phyloP scores from a whole-genome alignment of 768 basidiomycete species.

The Tricholoma matsutake region DNA sequence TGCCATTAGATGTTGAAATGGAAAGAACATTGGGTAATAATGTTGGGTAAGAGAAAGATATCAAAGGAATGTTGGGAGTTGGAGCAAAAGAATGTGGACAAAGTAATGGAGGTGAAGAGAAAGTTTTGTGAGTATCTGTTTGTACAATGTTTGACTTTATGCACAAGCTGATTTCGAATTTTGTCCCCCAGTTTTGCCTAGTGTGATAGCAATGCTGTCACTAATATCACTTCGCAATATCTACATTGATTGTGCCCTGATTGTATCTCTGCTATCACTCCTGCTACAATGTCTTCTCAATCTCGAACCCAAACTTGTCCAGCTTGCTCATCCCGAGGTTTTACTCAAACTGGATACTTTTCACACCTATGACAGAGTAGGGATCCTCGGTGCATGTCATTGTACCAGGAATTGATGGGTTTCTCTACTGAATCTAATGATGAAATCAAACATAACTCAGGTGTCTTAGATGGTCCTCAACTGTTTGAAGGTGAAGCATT shows the following conservation, averaged over 20 bases:
- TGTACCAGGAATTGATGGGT: background rate
- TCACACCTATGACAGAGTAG: background rate
- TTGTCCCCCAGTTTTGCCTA: background rate
- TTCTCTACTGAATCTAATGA: background rate
- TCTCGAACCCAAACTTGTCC: background rate
- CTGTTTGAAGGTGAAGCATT: background rate
- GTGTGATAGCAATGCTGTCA: background rate
- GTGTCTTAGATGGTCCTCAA: background rate
- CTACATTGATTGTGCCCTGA: background rate
- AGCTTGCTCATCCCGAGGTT: background rate
- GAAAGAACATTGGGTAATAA: too few species aligned
- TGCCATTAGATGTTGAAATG: background rate
- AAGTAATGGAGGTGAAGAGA: background rate
- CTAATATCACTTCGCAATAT: background rate
- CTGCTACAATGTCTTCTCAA: background rate
- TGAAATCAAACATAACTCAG: background rate
- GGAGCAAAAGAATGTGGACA: background rate
- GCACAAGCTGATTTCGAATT: background rate
- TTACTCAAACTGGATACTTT: background rate
- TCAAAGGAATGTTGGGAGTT: background rate
- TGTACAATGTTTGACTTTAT: background rate
- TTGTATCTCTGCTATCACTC: too few species aligned
- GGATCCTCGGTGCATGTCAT: background rate
- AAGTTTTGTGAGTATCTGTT: background rate
- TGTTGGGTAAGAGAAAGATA: background rate